Base-by-base conservation (phyloP, 306 rosid genomes). In the Calophaca sinica region DNA sequence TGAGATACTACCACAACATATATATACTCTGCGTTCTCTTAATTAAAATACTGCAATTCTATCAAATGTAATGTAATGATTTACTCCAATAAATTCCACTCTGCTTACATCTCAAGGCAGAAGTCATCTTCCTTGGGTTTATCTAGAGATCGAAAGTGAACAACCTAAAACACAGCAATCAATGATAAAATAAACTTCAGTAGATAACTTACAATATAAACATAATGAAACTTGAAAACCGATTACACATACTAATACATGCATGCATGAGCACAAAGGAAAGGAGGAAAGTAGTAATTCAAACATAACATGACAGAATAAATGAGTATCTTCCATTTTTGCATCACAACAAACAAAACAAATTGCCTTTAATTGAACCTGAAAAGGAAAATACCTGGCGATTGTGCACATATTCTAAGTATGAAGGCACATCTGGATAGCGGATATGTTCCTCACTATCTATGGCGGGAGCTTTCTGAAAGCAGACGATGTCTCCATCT, bases 401-500 rank as follows among this genome's bases (percentile, higher is more conserved):
- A 75, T 92, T 96, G 79, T 87, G 97, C 52, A 96, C 98, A 68
- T 89, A 96, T 55, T 96, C 98, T 78, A 96, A 82, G 87, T 92
- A 96, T 39, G 98, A 92, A 39, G 99, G 97, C 73, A 96, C 98
- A 6, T 92, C 99, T 7, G 94, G 88, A 80, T 90, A 96, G 68
- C 96, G 97, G 46, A 48, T 62, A 28, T 68, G 90, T 55, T 82
- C 91, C 49, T 65, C 87, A 72, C 38, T 86, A 62, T 86, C 93
- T 53, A 65, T 73, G 20, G 84, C 68, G 75, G 74, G 77, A 67
- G 89, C 81, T 79, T 92, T 96, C 79, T 96, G 99, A 80, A 86
- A 90, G 87, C 98, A 96, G 44, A 96, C 49, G 76, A 96, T 90
- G 77, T 96, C 99, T 38, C 99, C 99, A 81, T 96, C 98, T 85